Evolutionary conservation across 1,139 yeast genomes (phyloP).

Genomic region (Geotrichum phurueaensis): DNA sequence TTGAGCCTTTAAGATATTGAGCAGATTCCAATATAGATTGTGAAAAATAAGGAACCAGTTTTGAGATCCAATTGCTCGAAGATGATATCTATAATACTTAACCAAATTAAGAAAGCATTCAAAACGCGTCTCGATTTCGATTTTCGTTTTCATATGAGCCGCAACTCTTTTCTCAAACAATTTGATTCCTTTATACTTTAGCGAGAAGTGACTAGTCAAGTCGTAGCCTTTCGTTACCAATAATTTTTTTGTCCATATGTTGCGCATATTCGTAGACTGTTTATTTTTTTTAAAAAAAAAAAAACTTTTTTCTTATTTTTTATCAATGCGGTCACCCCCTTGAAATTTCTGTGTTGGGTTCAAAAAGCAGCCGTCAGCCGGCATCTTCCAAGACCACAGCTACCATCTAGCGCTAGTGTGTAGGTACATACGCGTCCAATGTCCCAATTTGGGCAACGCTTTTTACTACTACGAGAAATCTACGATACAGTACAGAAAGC

Average conservation of each 20-base stretch:
- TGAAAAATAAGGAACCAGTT: too few species aligned
- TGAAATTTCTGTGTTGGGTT: background rate
- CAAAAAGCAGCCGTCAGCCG: background rate
- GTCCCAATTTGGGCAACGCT: background rate
- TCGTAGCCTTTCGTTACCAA: background rate
- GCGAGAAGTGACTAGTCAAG: background rate
- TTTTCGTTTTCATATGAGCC: background rate
- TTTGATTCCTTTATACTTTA: background rate
- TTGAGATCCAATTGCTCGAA: too few species aligned
- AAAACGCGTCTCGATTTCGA: background rate
- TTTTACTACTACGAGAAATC: background rate
- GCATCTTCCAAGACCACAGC: background rate
- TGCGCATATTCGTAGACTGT: background rate
- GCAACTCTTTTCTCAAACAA: background rate
- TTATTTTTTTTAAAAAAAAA: background rate
- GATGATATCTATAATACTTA: too few species aligned
- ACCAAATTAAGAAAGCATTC: too few species aligned
- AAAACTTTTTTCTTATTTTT: background rate
- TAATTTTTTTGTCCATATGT: background rate
- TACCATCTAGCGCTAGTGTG: background rate
- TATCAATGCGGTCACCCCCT: background rate
- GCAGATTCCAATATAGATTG: too few species aligned
- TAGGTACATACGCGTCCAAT: background rate
- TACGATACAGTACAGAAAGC: background rate
- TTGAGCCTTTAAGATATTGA: too few species aligned